Percentiles rank a stretch among this genome's conserved stretches.
Conservation (phyloP, 2,329 filamentous ascomycete genomes). For the Aspergillus tamarii region DNA sequence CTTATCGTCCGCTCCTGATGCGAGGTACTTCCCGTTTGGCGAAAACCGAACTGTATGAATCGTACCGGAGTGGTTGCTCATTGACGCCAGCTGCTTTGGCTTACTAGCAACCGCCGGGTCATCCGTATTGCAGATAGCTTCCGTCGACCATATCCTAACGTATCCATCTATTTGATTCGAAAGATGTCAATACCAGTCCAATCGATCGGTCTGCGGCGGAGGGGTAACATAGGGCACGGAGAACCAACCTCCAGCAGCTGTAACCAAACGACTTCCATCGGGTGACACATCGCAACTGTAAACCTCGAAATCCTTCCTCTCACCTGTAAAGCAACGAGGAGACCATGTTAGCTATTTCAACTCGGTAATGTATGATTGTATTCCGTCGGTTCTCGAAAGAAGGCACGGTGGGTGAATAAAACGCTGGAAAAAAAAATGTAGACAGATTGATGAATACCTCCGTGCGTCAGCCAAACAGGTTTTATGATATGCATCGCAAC, state of each 20-base stretch:
- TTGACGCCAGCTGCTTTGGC: conserved; percentile 92
- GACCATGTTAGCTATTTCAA: conserved; percentile 20
- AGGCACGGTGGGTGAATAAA: neutral
- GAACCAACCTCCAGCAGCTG: conserved; percentile 81
- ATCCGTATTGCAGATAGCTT: conserved; percentile 82
- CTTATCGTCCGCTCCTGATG: conserved; percentile 97
- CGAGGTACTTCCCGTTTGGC: conserved; percentile 89
- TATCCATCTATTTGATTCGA: conserved; percentile 70
- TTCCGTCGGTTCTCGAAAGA: no score
- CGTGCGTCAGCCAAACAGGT: conserved; percentile 93
- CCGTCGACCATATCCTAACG: conserved; percentile 96
- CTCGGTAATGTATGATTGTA: neutral
- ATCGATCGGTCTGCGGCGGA: neutral
- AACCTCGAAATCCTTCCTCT: conserved; percentile 97
- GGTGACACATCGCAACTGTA: conserved; percentile 98
- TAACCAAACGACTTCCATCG: conserved; percentile 88
- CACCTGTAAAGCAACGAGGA: conserved; percentile 58
- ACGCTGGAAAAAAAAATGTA: conserved; percentile 1
- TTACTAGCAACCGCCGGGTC: conserved; percentile 70
- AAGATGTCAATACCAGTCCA: conserved; percentile 15
- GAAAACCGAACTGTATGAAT: conserved; percentile 98
- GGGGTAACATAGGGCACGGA: neutral
- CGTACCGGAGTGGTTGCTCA: conserved; percentile 97
- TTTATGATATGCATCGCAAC: conserved; percentile 82
- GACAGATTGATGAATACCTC: conserved; percentile 57